phyloP scores from a whole-genome alignment of 2,329 filamentous ascomycete genomes.

The Neoscytalidium dimidiatum region DNA sequence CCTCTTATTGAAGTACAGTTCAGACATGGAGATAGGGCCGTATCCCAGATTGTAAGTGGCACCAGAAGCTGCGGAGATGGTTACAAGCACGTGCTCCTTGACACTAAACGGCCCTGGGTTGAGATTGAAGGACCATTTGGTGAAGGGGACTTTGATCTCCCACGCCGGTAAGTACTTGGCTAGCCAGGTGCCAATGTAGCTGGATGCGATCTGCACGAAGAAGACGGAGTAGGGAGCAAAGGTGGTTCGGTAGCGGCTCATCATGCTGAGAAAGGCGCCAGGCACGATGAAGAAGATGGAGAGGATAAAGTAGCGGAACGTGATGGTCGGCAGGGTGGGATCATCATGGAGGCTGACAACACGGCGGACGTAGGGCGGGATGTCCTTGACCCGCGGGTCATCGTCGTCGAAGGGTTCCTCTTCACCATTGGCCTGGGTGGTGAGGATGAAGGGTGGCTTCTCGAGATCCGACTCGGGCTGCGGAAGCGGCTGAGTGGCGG shows the following conservation, averaged over 20 bases:
- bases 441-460: not conserved
- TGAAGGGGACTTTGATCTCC: conserved; percentile 51
- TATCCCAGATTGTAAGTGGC: conserved; percentile 41
- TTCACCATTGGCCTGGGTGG: conserved; percentile 21
- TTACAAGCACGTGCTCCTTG: conserved; percentile 60
- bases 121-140: conserved; percentile 51
- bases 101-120: conserved; percentile 60
- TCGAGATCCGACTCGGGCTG: not conserved
- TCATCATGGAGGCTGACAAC: conserved; percentile 61
- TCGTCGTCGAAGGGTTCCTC: conserved; percentile 31
- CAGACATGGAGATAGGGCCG: conserved; percentile 56
- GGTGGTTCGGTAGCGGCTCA: conserved; percentile 60
- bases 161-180: conserved; percentile 53
- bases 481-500: not conserved
- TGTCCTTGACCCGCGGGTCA: conserved; percentile 49
- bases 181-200: conserved; percentile 57
- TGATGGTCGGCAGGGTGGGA: conserved; percentile 56
- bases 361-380: conserved; percentile 58
- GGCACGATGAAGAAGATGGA: conserved; percentile 58
- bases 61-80: conserved; percentile 44
- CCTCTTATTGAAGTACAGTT: conserved; percentile 57
- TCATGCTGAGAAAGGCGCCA: conserved; percentile 59
- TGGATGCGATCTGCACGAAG: conserved; percentile 62
- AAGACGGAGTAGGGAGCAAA: conserved; percentile 61
- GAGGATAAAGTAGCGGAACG: conserved; percentile 62